Base-by-base conservation (phyloP, 176 grass and related monocot genomes). In the Elymus sibiricus region DNA sequence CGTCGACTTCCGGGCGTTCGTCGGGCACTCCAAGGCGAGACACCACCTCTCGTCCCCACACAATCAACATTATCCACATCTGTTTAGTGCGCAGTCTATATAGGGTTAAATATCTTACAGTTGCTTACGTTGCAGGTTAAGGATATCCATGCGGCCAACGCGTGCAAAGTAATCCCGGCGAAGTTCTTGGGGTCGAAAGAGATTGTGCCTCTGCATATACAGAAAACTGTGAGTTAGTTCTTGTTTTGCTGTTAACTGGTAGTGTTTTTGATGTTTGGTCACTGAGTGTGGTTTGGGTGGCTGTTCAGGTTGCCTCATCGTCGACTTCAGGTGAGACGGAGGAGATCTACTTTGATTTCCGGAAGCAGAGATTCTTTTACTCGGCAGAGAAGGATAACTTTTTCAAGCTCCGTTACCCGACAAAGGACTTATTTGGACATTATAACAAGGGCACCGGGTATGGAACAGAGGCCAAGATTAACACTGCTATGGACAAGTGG, bases 101-200 rank as follows among this genome's bases (percentile, higher is more conserved):
- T 84, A 81, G 68, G 76, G 25, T 26, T 84, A n/a, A 70, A 39
- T 28, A 40, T 17, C 62, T 93, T 89, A 53, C 38, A 61, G 11
- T 90, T 86, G 74, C 21, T n/a, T 34, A 17, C 0, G 77, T 19
- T 80, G 77, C 82, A 99, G 97, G 88, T 96, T 17, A 96, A 90
- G 42, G 94, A 94, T 73, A 93, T 96, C 38, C 90, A 32, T 84
- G 87, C 55, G 4, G 94, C 97, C 10, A 90, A 90, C 15, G 83
- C 90, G 8, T 99, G 97, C 85, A 99, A 99, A 80, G 88, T 99
- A 79, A 94, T 88, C 42, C 97, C 97, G 0, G 86, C 97, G 10
- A 96, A 96, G 64, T 99, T 99, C 90, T 92, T 90, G 11, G 94
- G 97, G 21, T 88, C 94, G 27, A 99, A 99, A 92, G 97, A 99